A percentile compares a stretch with the other conserved stretches of the same genome.
These are phyloP conservation scores for Apiospora hydei DNA, from an alignment of 2,329 filamentous ascomycete species.

Conservation along the genomic window DNA sequence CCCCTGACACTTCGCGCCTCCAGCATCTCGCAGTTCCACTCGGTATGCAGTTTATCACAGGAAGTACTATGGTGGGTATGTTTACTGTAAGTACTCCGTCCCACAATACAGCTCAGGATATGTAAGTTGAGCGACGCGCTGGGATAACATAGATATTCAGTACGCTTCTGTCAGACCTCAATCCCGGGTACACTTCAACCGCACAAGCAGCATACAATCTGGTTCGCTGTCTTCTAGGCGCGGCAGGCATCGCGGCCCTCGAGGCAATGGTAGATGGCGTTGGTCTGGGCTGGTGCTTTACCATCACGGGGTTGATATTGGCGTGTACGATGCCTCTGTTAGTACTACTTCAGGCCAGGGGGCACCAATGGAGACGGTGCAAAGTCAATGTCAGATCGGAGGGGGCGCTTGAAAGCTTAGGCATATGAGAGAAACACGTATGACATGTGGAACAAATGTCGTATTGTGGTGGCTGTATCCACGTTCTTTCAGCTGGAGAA, in stretches of 20 bases:
- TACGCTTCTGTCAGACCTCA: not conserved
- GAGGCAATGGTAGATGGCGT: too few relatives aligned
- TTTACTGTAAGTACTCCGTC: not conserved
- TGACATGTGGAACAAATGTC: not conserved
- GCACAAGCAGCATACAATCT: not conserved
- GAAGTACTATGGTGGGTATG: not conserved
- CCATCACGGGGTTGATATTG: too few relatives aligned
- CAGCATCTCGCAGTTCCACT: not conserved
- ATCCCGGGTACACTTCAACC: not conserved
- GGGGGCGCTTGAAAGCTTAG: not conserved
- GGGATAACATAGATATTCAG: not conserved
- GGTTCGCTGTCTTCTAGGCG: too few relatives aligned
- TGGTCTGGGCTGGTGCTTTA: too few relatives aligned
- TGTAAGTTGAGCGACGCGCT: not conserved
- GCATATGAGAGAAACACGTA: not conserved
- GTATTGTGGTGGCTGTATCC: not conserved
- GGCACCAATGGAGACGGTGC: not conserved
- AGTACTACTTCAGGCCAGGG: not conserved
- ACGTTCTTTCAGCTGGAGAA: not conserved
- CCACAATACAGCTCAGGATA: too few relatives aligned
- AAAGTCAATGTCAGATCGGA: not conserved
- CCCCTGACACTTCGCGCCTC: not conserved
- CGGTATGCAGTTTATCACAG: not conserved
- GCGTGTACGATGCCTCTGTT: not conserved
- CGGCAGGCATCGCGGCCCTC: too few relatives aligned